Evolutionary conservation across 306 rosid genomes (phyloP).

Genomic region (Cicer arietinum): DNA sequence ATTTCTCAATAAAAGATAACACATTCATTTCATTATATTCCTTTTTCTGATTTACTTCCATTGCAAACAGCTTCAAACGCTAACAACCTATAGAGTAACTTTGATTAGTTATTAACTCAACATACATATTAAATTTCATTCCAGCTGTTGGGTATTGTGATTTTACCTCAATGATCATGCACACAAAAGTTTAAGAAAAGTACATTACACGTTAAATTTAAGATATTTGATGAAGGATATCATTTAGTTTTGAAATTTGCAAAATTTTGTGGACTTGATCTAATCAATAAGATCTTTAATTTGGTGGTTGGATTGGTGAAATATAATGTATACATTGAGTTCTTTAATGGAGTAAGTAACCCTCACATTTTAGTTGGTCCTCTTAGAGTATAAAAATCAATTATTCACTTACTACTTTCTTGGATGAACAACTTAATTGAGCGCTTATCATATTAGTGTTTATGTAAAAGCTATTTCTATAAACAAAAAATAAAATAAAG

Average conservation of each 20-base stretch:
- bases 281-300: not conserved
- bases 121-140: not conserved
- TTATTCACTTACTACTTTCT: not conserved
- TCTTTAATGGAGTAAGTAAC: not conserved
- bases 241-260: not conserved
- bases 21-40: no score
- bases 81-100: not conserved
- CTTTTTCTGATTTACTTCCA: no score
- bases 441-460: no score
- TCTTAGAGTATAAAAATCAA: not conserved
- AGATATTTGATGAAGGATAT: slow-evolving; percentile 2
- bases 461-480: no score
- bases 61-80: no score
- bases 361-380: not conserved
- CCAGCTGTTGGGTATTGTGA: not conserved
- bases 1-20: no score
- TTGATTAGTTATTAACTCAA: not conserved
- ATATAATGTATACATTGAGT: not conserved
- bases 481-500: no score
- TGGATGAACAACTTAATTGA: no score
- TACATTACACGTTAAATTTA: not conserved
- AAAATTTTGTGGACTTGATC: not conserved
- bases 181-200: not conserved
- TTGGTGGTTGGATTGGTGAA: not conserved
- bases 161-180: not conserved